These are phyloP conservation scores for Sphaerobolus stellatus DNA, from an alignment of 1,284 basidiomycete genomes.

Conservation along the genomic window DNA sequence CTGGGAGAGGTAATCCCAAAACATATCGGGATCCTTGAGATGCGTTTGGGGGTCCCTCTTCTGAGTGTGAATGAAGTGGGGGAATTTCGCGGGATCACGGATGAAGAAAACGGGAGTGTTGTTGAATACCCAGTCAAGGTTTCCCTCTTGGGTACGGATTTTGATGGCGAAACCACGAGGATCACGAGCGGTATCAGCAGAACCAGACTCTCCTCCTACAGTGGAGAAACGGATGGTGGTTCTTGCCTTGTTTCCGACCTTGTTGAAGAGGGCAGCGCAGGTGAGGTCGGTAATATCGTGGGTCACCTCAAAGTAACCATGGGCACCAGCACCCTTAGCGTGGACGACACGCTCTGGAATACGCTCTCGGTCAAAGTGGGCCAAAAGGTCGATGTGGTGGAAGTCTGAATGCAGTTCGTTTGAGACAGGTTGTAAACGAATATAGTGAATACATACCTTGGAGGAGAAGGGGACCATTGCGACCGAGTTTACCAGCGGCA, in stretches of 20 bases:
- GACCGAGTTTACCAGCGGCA: slow-evolving; percentile 73
- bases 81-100: slow-evolving; percentile 79
- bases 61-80: slow-evolving; percentile 95
- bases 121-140: slow-evolving; percentile 90
- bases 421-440: slow-evolving; percentile 1
- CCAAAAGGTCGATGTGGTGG: slow-evolving; percentile 84
- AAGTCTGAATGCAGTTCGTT: slow-evolving; percentile 74
- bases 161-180: slow-evolving; percentile 93
- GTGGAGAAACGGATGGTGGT: slow-evolving; percentile 85
- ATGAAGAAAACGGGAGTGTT: slow-evolving; percentile 92
- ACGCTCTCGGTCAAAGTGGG: slow-evolving; percentile 91
- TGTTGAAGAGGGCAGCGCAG: slow-evolving; percentile 67
- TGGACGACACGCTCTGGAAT: slow-evolving; percentile 95
- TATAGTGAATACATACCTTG: slow-evolving; percentile 58
- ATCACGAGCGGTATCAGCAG: slow-evolving; percentile 88
- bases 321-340: slow-evolving; percentile 86
- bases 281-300: slow-evolving; percentile 81
- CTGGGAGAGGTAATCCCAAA: slow-evolving; percentile 89
- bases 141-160: slow-evolving; percentile 85
- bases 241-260: slow-evolving; percentile 68
- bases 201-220: slow-evolving; percentile 85
- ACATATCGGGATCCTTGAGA: slow-evolving; percentile 78
- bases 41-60: slow-evolving; percentile 91
- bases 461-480: slow-evolving; percentile 78
- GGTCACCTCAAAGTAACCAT: slow-evolving; percentile 89